A percentile compares a stretch with the other conserved stretches of the same genome.
Conservation (phyloP, 1,284 basidiomycete genomes). For the Heterobasidion annosum region DNA sequence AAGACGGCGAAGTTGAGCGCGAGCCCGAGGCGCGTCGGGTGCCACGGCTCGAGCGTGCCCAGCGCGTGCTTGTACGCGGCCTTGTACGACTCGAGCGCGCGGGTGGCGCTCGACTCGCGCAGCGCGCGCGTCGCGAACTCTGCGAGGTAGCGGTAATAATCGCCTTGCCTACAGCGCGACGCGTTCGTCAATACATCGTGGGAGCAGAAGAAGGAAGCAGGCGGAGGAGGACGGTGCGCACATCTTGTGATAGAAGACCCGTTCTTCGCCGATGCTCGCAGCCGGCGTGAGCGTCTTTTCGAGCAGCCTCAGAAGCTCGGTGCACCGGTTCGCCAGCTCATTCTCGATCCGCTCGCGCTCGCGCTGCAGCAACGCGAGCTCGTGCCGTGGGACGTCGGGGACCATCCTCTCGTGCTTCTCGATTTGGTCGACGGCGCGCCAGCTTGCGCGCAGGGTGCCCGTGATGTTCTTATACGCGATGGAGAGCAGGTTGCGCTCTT, state of each 20-base stretch:
- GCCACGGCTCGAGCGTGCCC: slow-evolving; percentile 45
- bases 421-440: slow-evolving; percentile 49
- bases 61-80: slow-evolving; percentile 58
- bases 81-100: slow-evolving; percentile 57
- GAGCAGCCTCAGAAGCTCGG: slow-evolving; percentile 47
- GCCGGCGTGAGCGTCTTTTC: slow-evolving; percentile 45
- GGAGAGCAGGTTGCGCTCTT: slow-evolving; percentile 62
- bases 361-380: slow-evolving; percentile 37
- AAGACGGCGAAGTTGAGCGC: slow-evolving; percentile 96
- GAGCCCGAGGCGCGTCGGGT: slow-evolving; percentile 76
- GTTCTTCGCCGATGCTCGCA: slow-evolving; percentile 51
- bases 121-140: slow-evolving; percentile 41
- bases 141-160: slow-evolving; percentile 62
- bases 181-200: slow-evolving; percentile 4
- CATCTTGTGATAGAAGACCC: slow-evolving; percentile 66
- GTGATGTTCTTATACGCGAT: slow-evolving; percentile 66
- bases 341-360: slow-evolving; percentile 47
- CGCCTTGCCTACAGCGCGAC: slow-evolving; percentile 44
- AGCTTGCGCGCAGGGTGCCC: slow-evolving; percentile 49
- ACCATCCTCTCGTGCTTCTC: slow-evolving; percentile 38
- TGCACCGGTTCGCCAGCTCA: slow-evolving; percentile 47
- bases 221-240: slow-evolving; percentile 20
- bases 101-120: slow-evolving; percentile 39
- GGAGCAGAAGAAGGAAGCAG: neutral
- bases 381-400: slow-evolving; percentile 20